These are phyloP conservation scores for Abortiporus biennis DNA, from an alignment of 1,284 basidiomycete species.

Conservation along the genomic window DNA sequence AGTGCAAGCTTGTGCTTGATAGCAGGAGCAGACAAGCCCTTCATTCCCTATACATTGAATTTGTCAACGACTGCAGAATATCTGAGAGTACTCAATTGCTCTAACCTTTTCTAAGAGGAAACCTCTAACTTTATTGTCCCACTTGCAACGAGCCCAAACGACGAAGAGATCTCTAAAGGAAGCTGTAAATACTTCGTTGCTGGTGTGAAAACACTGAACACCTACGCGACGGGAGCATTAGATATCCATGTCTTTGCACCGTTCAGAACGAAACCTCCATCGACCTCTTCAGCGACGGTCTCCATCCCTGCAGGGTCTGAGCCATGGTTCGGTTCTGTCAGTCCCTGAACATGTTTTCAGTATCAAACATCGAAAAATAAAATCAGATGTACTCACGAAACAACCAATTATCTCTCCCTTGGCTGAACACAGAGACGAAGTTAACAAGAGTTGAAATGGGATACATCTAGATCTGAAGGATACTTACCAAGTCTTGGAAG, in stretches of 20 bases:
- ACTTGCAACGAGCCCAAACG: conserved; percentile 93
- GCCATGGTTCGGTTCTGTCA: conserved; percentile 96
- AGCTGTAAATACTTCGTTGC: conserved; percentile 1
- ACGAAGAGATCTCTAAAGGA: conserved; percentile 74
- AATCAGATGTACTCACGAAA: conserved; percentile 57
- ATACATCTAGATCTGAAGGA: neutral
- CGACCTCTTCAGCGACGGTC: conserved; percentile 79
- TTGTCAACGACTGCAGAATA: neutral
- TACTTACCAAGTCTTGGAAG: conserved; percentile 72
- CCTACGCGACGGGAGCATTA: conserved; percentile 82
- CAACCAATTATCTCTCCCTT: conserved; percentile 89
- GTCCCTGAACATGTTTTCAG: conserved; percentile 47
- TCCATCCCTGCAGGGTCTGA: conserved; percentile 95
- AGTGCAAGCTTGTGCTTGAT: conserved; percentile 95
- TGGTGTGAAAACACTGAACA: conserved; percentile 18
- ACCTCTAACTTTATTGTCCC: conserved; percentile 89
- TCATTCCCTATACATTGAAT: conserved; percentile 54
- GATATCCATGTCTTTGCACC: conserved; percentile 98
- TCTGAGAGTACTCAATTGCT: neutral
- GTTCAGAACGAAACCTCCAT: conserved; percentile 82
- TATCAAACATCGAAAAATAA: neutral
- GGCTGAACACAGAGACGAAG: conserved; percentile 34
- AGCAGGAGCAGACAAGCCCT: conserved; percentile 80
- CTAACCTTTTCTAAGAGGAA: conserved; percentile 87
- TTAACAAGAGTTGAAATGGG: neutral